These are phyloP conservation scores for Phytophthora ramorum DNA, from an alignment of 352 stramenopile genomes.

Conservation along the genomic window DNA sequence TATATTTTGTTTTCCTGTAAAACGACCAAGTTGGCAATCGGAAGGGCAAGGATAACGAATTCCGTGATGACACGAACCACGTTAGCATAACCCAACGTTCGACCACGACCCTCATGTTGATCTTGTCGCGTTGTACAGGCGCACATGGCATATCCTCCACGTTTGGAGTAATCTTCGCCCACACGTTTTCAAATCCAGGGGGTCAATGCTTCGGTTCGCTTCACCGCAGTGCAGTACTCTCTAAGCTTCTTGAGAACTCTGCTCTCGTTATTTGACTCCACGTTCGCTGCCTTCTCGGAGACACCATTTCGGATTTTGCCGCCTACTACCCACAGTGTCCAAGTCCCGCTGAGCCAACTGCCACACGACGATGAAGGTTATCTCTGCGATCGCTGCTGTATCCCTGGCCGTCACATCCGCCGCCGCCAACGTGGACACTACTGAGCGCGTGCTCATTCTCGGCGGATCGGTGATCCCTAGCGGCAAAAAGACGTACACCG, in stretches of 20 bases:
- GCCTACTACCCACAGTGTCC: too few species aligned
- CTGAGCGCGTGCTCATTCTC: conserved; percentile 1
- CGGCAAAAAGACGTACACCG: conserved; percentile 37
- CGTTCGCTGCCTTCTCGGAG: background rate
- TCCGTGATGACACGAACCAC: background rate
- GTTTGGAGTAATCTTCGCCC: background rate
- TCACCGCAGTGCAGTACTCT: background rate
- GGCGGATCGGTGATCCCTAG: conserved; percentile 22
- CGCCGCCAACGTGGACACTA: conserved; percentile 2
- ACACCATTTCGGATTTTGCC: conserved; percentile 3
- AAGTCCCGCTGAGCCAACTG: background rate
- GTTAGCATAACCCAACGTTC: background rate
- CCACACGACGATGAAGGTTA: conserved; percentile 1
- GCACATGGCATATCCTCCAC: background rate
- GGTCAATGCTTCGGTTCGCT: background rate
- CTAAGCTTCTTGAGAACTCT: background rate
- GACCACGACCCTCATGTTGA: background rate
- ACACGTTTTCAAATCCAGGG: background rate
- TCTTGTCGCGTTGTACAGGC: background rate
- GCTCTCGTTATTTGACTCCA: background rate
- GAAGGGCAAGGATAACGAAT: background rate
- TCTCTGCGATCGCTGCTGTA: background rate
- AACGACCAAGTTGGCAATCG: too few species aligned
- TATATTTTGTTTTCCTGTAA: too few species aligned
- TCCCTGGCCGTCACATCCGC: conserved; percentile 32